Percentiles rank a stretch among this genome's conserved stretches.
Conservation (phyloP, 2,329 filamentous ascomycete species). For the Dothidotthia symphoricarpi region DNA sequence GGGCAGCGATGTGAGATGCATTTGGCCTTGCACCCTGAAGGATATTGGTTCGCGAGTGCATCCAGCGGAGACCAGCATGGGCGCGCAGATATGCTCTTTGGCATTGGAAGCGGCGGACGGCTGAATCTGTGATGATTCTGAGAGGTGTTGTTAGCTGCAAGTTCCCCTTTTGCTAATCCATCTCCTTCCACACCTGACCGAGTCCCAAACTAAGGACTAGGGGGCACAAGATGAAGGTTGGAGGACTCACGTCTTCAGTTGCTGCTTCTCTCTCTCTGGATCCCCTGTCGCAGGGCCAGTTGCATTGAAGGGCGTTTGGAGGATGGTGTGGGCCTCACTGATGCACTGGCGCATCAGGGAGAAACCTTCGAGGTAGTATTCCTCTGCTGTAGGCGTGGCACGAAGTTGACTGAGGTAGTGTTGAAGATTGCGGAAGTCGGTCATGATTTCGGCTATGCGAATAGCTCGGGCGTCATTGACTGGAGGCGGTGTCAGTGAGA, state of each 20-base stretch:
- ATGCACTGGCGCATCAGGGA: slow-evolving; percentile 57
- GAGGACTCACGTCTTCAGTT: slow-evolving; percentile 55
- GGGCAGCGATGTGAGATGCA: slow-evolving; percentile 47
- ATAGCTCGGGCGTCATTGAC: slow-evolving; percentile 64
- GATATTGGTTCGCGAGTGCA: slow-evolving; percentile 53
- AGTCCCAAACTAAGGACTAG: background rate
- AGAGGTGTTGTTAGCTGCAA: slow-evolving; percentile 20
- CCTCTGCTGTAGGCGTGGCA: slow-evolving; percentile 52
- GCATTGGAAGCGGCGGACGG: slow-evolving; percentile 60
- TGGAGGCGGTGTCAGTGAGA: slow-evolving; percentile 32
- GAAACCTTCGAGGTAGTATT: slow-evolving; percentile 60
- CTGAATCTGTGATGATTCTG: slow-evolving; percentile 61
- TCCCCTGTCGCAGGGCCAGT: slow-evolving; percentile 46
- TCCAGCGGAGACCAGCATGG: slow-evolving; percentile 59
- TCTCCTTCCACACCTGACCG: background rate
- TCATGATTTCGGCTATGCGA: slow-evolving; percentile 62
- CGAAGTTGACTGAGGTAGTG: slow-evolving; percentile 58
- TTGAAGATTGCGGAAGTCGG: slow-evolving; percentile 62
- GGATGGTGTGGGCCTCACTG: slow-evolving; percentile 54
- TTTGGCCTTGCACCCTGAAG: slow-evolving; percentile 53
- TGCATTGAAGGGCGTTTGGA: slow-evolving; percentile 54
- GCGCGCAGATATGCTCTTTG: slow-evolving; percentile 61
- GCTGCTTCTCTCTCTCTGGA: slow-evolving; percentile 55
- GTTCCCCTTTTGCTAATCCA: background rate
- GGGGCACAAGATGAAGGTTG: background rate